Evolutionary conservation across 2,329 filamentous ascomycete species (phyloP), one percentile per base, ranked within the genome.

Genomic region (Ascosphaera apis): DNA sequence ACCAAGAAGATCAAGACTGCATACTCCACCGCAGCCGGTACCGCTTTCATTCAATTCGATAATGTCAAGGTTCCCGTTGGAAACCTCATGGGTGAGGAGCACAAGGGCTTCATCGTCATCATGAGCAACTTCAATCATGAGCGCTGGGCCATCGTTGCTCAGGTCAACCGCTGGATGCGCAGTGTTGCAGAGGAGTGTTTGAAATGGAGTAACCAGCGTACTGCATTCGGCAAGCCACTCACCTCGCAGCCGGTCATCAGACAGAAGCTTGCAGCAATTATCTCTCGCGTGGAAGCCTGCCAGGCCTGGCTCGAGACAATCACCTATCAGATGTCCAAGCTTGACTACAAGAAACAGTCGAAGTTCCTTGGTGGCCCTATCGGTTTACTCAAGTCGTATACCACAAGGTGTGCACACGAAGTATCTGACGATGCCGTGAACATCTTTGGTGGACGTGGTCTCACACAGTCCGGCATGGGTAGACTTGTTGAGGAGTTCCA

Each of bases 241-340:
- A 64, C 72, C 36, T 50, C 62, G 11, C 65, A 66, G 44, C 66
- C 71, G 34, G 64, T 69, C 30, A 73, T 74, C 37, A 59, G 75
- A 15, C 73, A 79, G 48, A 91, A 91, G 72, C 69, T 91, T 39
- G 81, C 81, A 41, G 80, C 79, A 51, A 88, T 91, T 79, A 88
- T 91, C 44, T 70, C 77, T 3, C 70, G 78, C 35, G 68, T 72
- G 44, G 81, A 91, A 54, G 66, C 77, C n/a, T 76, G 78, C 56
- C 81, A 91, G 54, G 69, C 80, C 15, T 91, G 79, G 79, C 67
- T 88, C 34, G 81, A 91, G 54, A 71, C 69, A 31, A 73, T 88
- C 49, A 82, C 80, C 15, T 81, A 82, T 60, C 81, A 91, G 52
- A 91, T 91, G 81, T 76, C 68, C 60, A 65, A 81, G 53, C 81